phyloP scores from a whole-genome alignment of 768 basidiomycete genomes.

The Pleurotus giganteus region DNA sequence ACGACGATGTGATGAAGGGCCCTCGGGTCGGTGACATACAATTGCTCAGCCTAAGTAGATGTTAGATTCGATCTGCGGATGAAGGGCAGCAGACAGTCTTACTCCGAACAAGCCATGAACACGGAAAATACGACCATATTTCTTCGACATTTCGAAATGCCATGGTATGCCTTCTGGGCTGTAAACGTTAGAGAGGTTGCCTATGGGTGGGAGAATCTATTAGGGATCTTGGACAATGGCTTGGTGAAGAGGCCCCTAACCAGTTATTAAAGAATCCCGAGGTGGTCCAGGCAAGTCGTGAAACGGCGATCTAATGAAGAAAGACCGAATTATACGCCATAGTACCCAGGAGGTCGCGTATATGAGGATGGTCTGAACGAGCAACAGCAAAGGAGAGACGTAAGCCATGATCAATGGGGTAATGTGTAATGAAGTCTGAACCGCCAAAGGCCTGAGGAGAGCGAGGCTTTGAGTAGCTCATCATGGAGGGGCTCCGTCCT shows the following conservation, averaged over 20 bases:
- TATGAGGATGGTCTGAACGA: conserved; percentile 3
- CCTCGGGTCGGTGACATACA: conserved; percentile 6
- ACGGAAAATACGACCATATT: conserved; percentile 7
- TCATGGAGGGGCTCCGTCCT: not conserved
- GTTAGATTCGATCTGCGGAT: not conserved
- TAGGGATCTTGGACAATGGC: not conserved
- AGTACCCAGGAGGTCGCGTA: conserved; percentile 4
- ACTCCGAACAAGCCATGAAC: conserved; percentile 8
- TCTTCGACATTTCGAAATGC: conserved; percentile 9
- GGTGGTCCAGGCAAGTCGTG: conserved; percentile 9
- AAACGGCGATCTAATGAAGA: conserved; percentile 9
- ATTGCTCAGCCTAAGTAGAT: conserved; percentile 2
- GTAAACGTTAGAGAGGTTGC: conserved; percentile 4
- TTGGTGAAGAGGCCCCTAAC: conserved; percentile 3
- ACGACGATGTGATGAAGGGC: conserved; percentile 6
- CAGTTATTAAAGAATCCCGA: conserved; percentile 8
- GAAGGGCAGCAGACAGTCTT: not conserved
- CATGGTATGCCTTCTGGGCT: conserved; percentile 9
- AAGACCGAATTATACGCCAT: conserved; percentile 4
- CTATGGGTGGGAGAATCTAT: conserved; percentile 8
- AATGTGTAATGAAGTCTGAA: not conserved
- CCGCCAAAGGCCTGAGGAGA: not conserved
- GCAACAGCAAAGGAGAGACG: not conserved
- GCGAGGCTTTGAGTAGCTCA: conserved; percentile 1
- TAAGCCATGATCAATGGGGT: not conserved